Conservation (phyloP, 331 rosid species). For the Malus hybrid region DNA sequence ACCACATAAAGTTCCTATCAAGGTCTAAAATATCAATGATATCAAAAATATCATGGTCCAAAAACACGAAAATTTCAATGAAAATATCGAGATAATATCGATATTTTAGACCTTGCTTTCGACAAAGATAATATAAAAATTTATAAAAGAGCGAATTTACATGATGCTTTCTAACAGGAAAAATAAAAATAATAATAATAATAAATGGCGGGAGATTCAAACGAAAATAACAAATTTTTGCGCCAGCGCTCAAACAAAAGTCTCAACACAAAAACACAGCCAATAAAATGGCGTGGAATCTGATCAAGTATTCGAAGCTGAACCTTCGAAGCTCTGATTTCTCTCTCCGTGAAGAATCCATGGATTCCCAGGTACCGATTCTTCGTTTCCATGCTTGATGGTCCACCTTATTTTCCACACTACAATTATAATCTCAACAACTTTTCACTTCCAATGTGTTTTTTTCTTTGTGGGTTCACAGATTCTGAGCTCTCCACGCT, state of each 20-base stretch:
- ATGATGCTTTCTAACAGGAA: too few relatives aligned
- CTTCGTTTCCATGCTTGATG: background rate
- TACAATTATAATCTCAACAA: background rate
- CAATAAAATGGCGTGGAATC: background rate
- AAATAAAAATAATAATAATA: too few relatives aligned
- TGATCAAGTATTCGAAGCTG: slow-evolving; percentile 34
- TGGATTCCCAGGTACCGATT: slow-evolving; percentile 46
- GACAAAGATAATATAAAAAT: too few relatives aligned
- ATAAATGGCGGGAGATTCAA: slow-evolving; percentile 4
- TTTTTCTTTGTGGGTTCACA: slow-evolving; percentile 2
- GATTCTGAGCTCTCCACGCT: slow-evolving; percentile 29
- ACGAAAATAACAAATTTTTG: background rate
- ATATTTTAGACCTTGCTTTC: too few relatives aligned
- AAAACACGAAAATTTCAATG: too few relatives aligned
- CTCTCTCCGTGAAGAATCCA: background rate
- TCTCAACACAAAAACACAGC: background rate
- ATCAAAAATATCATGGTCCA: too few relatives aligned
- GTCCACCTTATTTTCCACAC: background rate
- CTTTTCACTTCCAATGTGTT: background rate
- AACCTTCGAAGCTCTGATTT: slow-evolving; percentile 6
- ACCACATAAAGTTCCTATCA: too few relatives aligned
- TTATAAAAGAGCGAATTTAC: too few relatives aligned
- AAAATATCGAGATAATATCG: too few relatives aligned
- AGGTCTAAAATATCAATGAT: too few relatives aligned
- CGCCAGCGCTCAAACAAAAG: background rate